Percentiles rank a stretch among this genome's conserved stretches.
These are phyloP conservation scores for Cyberlindnera amylophila DNA, from an alignment of 805 yeast genomes.

Conservation along the genomic window DNA sequence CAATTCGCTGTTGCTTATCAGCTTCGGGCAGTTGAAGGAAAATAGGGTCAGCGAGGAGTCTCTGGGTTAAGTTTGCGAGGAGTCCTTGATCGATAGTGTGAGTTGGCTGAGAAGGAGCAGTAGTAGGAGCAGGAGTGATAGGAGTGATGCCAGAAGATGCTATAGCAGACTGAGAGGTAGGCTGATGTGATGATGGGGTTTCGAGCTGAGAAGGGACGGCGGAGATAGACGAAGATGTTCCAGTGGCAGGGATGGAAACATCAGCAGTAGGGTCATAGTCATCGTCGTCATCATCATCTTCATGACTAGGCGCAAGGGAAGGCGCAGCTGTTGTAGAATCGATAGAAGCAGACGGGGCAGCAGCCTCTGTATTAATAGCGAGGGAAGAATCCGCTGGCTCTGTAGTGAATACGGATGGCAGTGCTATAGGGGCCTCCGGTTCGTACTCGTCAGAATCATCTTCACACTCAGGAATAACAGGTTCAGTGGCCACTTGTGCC, in stretches of 20 bases:
- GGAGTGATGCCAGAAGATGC: constrained; percentile 1
- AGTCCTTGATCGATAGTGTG: constrained; percentile 4
- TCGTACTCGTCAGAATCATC: constrained; percentile 10
- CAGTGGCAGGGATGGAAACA: constrained; percentile 6
- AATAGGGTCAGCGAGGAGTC: constrained; percentile 31
- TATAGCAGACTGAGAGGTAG: constrained; percentile 3
- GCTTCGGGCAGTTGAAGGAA: constrained; percentile 33
- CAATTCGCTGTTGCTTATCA: constrained; percentile 33
- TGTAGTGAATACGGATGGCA: too few relatives aligned
- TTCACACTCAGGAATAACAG: constrained; percentile 3
- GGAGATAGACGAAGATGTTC: background rate
- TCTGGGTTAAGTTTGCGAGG: constrained; percentile 13
- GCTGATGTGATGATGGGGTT: background rate
- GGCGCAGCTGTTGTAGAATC: too few relatives aligned
- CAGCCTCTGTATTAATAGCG: constrained; percentile 1
- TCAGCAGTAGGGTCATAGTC: constrained; percentile 10
- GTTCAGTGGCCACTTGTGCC: background rate
- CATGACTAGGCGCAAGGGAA: constrained; percentile 7
- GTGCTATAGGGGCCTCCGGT: background rate
- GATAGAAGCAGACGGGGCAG: too few relatives aligned
- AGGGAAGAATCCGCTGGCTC: too few relatives aligned
- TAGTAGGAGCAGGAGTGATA: constrained; percentile 4
- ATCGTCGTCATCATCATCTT: constrained; percentile 11
- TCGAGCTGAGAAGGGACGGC: background rate
- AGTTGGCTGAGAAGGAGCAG: constrained; percentile 1